phyloP scores from a whole-genome alignment of 192 early-diverging fungal species.

The Backusella psychrophila region DNA sequence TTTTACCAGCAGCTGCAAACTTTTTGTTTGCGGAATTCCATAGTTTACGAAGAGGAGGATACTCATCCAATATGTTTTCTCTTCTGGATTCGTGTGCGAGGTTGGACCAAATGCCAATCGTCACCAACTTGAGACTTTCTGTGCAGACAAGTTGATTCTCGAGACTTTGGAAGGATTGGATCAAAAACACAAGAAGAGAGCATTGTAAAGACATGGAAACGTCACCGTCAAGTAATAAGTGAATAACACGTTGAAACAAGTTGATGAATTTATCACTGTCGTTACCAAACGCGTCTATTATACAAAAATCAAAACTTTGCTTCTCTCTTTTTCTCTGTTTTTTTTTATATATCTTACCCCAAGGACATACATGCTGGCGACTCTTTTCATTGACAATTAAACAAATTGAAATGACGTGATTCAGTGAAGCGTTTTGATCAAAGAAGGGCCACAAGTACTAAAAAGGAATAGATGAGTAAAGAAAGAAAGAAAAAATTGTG shows the following conservation, averaged over 20 bases:
- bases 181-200: conserved; percentile 72
- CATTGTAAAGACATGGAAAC: conserved; percentile 40
- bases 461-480: not conserved
- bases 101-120: conserved; percentile 74
- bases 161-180: conserved; percentile 80
- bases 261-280: conserved; percentile 49
- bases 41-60: conserved; percentile 61
- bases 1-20: conserved; percentile 45
- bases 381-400: conserved; percentile 92
- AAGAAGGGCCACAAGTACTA: conserved; percentile 85
- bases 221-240: conserved; percentile 32
- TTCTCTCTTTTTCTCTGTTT: not conserved
- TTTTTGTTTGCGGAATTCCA: conserved; percentile 66
- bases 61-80: conserved; percentile 59
- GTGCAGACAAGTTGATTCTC: conserved; percentile 74
- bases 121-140: conserved; percentile 78
- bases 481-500: not conserved
- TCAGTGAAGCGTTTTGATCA: conserved; percentile 38
- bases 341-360: conserved; percentile 43
- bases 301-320: not conserved
- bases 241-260: conserved; percentile 57
- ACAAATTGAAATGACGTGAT: conserved; percentile 74
- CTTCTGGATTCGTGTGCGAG: conserved; percentile 47
- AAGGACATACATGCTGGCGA: conserved; percentile 63
- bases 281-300: conserved; percentile 33